These are phyloP conservation scores for Phyllosticta capitalensis DNA, from an alignment of 2,329 filamentous ascomycete genomes.

Conservation along the genomic window DNA sequence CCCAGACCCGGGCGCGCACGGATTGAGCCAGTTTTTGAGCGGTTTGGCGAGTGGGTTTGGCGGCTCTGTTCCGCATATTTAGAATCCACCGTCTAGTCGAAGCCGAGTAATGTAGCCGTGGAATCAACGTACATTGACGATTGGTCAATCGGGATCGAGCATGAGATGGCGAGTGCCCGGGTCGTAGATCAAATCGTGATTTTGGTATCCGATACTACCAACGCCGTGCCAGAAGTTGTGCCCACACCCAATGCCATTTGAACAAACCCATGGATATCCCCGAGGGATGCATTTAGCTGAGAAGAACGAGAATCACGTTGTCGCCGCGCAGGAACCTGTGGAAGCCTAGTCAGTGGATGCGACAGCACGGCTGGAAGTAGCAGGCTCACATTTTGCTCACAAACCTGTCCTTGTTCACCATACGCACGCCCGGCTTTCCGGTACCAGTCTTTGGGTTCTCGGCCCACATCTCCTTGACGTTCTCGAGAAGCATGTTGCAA, in stretches of 20 bases:
- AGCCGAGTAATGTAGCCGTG: not conserved
- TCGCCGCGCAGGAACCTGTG: conserved; percentile 75
- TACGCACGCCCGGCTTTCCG: conserved; percentile 71
- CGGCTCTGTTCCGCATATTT: not conserved
- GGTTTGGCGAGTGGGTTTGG: conserved; percentile 56
- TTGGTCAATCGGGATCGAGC: not conserved
- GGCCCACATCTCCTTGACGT: conserved; percentile 99
- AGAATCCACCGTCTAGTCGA: not conserved
- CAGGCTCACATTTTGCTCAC: conserved; percentile 84
- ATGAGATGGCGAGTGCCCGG: not conserved
- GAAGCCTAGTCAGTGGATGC: not conserved
- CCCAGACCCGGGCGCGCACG: conserved; percentile 64
- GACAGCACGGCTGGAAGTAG: not conserved
- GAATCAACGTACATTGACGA: not conserved
- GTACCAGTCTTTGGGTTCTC: conserved; percentile 75
- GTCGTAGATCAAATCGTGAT: conserved; percentile 4
- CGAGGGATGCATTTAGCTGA: conserved; percentile 46
- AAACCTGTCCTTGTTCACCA: conserved; percentile 96
- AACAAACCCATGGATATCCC: conserved; percentile 1
- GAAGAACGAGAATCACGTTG: conserved; percentile 75
- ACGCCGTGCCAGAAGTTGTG: conserved; percentile 9
- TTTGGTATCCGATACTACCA: conserved; percentile 12
- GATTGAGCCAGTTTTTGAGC: conserved; percentile 75
- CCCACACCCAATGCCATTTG: conserved; percentile 8
- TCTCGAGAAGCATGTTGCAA: conserved; percentile 98